Conservation (phyloP, 2,329 filamentous ascomycete genomes). For the Podosphaera aphanis region DNA sequence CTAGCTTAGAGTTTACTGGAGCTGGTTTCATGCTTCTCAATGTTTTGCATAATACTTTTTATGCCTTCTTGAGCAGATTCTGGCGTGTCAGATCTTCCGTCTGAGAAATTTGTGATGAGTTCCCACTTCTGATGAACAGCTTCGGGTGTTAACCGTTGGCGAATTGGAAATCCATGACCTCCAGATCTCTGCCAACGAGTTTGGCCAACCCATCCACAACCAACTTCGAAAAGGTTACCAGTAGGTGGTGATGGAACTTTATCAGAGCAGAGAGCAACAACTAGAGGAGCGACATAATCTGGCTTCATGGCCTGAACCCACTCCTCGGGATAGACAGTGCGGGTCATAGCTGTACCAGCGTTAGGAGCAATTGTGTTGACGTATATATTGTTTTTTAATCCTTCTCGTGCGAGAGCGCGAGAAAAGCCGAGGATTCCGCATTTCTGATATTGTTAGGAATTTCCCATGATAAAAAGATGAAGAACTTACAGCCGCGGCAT, state of each 20-base stretch:
- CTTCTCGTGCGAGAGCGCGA: slow-evolving; percentile 75
- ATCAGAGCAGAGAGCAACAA: slow-evolving; percentile 66
- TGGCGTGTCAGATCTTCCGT: slow-evolving; percentile 70
- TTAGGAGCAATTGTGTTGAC: slow-evolving; percentile 98
- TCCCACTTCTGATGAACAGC: slow-evolving; percentile 54
- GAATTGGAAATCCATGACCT: slow-evolving; percentile 75
- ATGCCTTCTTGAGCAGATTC: slow-evolving; percentile 53
- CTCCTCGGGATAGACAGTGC: slow-evolving; percentile 84
- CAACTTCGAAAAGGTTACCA: slow-evolving; percentile 79
- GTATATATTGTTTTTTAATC: slow-evolving; percentile 90
- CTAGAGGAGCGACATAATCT: slow-evolving; percentile 86
- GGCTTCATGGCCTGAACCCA: slow-evolving; percentile 98
- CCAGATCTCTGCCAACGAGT: slow-evolving; percentile 89
- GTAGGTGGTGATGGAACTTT: slow-evolving; percentile 66
- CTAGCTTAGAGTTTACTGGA: slow-evolving; percentile 26
- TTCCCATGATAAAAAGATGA: slow-evolving; percentile 16
- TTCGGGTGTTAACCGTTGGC: slow-evolving; percentile 65
- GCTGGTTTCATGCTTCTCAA: slow-evolving; percentile 45
- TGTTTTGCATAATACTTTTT: slow-evolving; percentile 60
- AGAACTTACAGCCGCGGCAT: slow-evolving; percentile 54
- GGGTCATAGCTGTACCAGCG: slow-evolving; percentile 85
- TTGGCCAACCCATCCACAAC: slow-evolving; percentile 74
- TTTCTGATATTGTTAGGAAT: slow-evolving; percentile 29
- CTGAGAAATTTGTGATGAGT: slow-evolving; percentile 67
- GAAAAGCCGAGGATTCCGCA: slow-evolving; percentile 87